These are phyloP conservation scores for Ceratonia siliqua DNA, from an alignment of 306 rosid genomes.

Conservation along the genomic window DNA sequence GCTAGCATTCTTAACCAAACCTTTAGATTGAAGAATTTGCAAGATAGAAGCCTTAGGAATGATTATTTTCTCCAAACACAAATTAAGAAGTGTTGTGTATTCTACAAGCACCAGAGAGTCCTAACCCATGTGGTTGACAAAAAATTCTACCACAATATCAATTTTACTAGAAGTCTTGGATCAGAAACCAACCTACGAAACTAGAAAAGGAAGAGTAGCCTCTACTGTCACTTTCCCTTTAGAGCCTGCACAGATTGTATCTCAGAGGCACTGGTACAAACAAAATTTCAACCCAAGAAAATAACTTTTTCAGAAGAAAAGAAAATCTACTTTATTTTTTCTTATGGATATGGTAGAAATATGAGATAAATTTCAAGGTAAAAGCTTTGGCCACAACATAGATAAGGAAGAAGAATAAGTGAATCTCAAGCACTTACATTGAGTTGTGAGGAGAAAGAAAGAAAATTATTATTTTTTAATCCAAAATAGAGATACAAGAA, in stretches of 20 bases:
- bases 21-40: not conserved
- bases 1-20: not conserved
- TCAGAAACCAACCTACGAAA: too few species aligned
- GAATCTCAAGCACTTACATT: slow-evolving; percentile 32
- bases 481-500: too few species aligned
- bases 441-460: not conserved
- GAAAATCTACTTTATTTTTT: too few species aligned
- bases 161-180: too few species aligned
- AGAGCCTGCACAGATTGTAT: too few species aligned
- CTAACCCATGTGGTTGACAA: slow-evolving; percentile 42
- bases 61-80: slow-evolving; percentile 45
- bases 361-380: not conserved
- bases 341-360: slow-evolving; percentile 19
- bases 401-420: not conserved
- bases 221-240: too few species aligned
- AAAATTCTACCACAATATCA: slow-evolving; percentile 32
- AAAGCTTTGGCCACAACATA: slow-evolving; percentile 5
- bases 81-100: not conserved
- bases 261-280: too few species aligned
- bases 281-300: too few species aligned
- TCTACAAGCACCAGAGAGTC: slow-evolving; percentile 12
- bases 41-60: slow-evolving; percentile 35
- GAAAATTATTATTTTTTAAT: too few species aligned
- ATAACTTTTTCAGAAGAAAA: too few species aligned
- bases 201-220: too few species aligned